Evolutionary conservation across 2,329 filamentous ascomycete species (phyloP).

Genomic region (Lecanicillium sp.): DNA sequence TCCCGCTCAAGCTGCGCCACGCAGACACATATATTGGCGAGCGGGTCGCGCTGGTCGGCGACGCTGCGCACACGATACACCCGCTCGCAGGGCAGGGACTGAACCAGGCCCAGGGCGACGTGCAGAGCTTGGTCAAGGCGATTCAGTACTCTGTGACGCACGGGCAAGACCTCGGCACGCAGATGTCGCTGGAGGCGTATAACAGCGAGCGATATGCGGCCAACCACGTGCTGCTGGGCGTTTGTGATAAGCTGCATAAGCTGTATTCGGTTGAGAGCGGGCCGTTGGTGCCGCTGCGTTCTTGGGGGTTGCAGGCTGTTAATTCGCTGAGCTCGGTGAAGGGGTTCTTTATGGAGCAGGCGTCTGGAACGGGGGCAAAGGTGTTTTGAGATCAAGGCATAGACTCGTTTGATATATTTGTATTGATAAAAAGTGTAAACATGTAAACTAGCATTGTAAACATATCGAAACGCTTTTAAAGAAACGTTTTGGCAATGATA

Average conservation of each 20-base stretch:
- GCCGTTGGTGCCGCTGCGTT: constrained; percentile 72
- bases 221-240: constrained; percentile 72
- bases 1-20: constrained; percentile 84
- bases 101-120: constrained; percentile 87
- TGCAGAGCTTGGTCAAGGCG: constrained; percentile 65
- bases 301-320: constrained; percentile 66
- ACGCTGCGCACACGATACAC: constrained; percentile 92
- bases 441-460: constrained; percentile 2
- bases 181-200: constrained; percentile 74
- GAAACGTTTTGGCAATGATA: not conserved
- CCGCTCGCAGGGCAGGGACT: constrained; percentile 90
- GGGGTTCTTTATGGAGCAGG: constrained; percentile 74
- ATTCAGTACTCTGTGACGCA: constrained; percentile 71
- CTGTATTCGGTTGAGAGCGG: constrained; percentile 75
- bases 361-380: constrained; percentile 45
- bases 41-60: constrained; percentile 84
- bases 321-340: constrained; percentile 71
- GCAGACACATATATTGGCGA: constrained; percentile 90
- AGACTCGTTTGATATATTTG: not conserved
- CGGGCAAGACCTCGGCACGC: constrained; percentile 78
- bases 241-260: constrained; percentile 86
- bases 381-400: constrained; percentile 21
- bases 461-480: not conserved
- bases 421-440: constrained; percentile 10
- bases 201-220: constrained; percentile 70